Evolutionary conservation across 2,329 filamentous ascomycete genomes (phyloP).

Genomic region (Lecanoromycetidae sp.): DNA sequence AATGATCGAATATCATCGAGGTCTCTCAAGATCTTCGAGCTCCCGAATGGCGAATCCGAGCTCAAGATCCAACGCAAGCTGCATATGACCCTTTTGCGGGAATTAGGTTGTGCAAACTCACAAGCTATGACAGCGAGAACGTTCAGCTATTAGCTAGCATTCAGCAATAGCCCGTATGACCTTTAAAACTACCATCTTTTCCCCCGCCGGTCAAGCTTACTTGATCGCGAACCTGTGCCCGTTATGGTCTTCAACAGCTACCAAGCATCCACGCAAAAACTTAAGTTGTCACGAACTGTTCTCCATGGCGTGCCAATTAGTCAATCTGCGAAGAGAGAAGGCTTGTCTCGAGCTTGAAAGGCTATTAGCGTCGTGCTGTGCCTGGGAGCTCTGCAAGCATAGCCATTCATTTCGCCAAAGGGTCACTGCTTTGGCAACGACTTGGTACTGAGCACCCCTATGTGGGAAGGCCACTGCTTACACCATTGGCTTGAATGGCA

Average conservation of each 20-base stretch:
- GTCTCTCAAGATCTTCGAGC: too few relatives aligned
- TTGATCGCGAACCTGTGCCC: not conserved
- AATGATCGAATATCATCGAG: too few relatives aligned
- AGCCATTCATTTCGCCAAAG: constrained; percentile 3
- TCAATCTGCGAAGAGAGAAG: constrained; percentile 80
- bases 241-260: not conserved
- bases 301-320: constrained; percentile 85
- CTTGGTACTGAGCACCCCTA: not conserved
- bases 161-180: too few relatives aligned
- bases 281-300: constrained; percentile 81
- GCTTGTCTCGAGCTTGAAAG: constrained; percentile 20
- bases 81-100: too few relatives aligned
- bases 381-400: constrained; percentile 2
- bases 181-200: too few relatives aligned
- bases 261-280: constrained; percentile 56
- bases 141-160: too few relatives aligned
- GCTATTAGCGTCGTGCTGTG: constrained; percentile 14
- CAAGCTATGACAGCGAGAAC: too few relatives aligned
- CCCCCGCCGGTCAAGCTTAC: not conserved
- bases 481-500: not conserved
- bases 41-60: not conserved
- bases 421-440: not conserved
- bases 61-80: too few relatives aligned
- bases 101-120: too few relatives aligned
- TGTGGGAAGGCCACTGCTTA: not conserved